Evolutionary conservation across 176 grass and related monocot genomes (phyloP).

Genomic region (Aechmea fasciata): DNA sequence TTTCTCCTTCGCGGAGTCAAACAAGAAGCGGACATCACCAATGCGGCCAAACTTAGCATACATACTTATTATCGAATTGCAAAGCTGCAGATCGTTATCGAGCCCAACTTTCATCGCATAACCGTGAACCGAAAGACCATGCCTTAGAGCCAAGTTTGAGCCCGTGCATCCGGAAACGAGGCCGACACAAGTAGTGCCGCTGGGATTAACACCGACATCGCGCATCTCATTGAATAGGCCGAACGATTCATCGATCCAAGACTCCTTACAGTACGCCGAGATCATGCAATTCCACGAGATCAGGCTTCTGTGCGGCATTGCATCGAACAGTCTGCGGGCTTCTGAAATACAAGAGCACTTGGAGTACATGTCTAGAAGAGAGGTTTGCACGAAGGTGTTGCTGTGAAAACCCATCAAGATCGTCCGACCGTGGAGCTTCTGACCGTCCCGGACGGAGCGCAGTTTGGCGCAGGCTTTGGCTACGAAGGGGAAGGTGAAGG

Average conservation of each 20-base stretch:
- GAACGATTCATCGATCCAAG: slow-evolving; percentile 17
- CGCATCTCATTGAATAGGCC: slow-evolving; percentile 35
- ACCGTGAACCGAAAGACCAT: slow-evolving; percentile 30
- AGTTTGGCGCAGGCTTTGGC: slow-evolving; percentile 55
- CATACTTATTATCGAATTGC: slow-evolving; percentile 44
- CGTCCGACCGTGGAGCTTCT: slow-evolving; percentile 33
- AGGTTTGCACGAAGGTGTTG: slow-evolving; percentile 40
- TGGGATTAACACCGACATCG: slow-evolving; percentile 11
- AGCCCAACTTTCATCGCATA: slow-evolving; percentile 40
- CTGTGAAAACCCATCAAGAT: slow-evolving; percentile 24
- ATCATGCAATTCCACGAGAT: slow-evolving; percentile 57
- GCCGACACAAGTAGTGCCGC: slow-evolving; percentile 27
- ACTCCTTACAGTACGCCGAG: slow-evolving; percentile 23
- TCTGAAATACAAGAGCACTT: slow-evolving; percentile 37
- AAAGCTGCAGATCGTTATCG: slow-evolving; percentile 20
- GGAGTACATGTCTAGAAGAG: slow-evolving; percentile 51
- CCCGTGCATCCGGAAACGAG: slow-evolving; percentile 25
- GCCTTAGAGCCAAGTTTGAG: neutral
- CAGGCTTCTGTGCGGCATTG: slow-evolving; percentile 31
- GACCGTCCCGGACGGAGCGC: slow-evolving; percentile 30
- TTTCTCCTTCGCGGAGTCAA: slow-evolving; percentile 30
- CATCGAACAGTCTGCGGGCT: slow-evolving; percentile 49
- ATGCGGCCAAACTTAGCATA: slow-evolving; percentile 16
- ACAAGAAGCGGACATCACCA: slow-evolving; percentile 21
- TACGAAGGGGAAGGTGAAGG: slow-evolving; percentile 55